phyloP scores from a whole-genome alignment of 805 yeast genomes.

The Ogataea wickerhamii region DNA sequence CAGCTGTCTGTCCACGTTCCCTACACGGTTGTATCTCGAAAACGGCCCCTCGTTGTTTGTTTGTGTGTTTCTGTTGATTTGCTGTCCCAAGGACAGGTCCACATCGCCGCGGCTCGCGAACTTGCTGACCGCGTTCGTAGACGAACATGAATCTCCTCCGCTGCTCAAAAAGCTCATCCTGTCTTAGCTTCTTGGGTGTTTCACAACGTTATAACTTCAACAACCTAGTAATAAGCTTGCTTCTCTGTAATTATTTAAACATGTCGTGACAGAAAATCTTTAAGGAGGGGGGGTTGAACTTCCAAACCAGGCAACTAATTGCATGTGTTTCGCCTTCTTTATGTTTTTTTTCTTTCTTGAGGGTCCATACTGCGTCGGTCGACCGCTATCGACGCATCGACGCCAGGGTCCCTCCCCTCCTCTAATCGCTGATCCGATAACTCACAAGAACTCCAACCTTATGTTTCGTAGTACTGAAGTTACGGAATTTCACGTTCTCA shows the following conservation, averaged over 20 bases:
- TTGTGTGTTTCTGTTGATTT: constrained; percentile 18
- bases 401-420: background rate
- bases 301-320: background rate
- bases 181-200: too few relatives aligned
- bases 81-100: constrained; percentile 40
- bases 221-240: too few relatives aligned
- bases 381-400: constrained; percentile 6
- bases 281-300: background rate
- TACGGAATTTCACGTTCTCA: constrained; percentile 67
- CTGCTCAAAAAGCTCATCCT: constrained; percentile 14
- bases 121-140: constrained; percentile 42
- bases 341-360: too few relatives aligned
- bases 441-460: constrained; percentile 71
- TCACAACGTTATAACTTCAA: too few relatives aligned
- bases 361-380: background rate
- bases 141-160: constrained; percentile 40
- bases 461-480: constrained; percentile 66
- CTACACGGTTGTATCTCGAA: constrained; percentile 10
- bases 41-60: constrained; percentile 2
- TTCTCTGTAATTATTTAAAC: too few relatives aligned
- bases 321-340: too few relatives aligned
- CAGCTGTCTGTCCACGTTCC: constrained; percentile 31
- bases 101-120: constrained; percentile 39
- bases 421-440: constrained; percentile 36
- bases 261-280: background rate